A percentile compares a stretch with the other conserved stretches of the same genome.
phyloP scores from a whole-genome alignment of 1,284 basidiomycete species.

The Rhodotorula sp. region DNA sequence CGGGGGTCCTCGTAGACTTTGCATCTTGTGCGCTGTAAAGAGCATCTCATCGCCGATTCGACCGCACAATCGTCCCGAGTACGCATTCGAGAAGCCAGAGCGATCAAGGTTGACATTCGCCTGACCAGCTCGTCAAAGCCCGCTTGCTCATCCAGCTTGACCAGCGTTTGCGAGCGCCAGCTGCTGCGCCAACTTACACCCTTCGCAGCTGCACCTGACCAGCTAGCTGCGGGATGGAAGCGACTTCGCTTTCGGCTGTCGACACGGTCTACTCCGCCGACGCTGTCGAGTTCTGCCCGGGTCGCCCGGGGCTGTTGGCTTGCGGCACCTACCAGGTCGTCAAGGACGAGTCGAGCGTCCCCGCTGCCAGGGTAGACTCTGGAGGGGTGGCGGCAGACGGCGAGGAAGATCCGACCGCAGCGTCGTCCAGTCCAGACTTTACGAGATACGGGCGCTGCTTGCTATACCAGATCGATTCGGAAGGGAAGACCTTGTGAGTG shows the following conservation, averaged over 20 bases:
- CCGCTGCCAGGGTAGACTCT: no score
- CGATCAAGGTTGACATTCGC: no score
- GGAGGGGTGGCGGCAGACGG: conserved; percentile 46
- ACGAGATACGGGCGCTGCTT: conserved; percentile 65
- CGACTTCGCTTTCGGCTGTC: conserved; percentile 44
- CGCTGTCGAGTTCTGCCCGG: conserved; percentile 82
- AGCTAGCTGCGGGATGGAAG: not conserved
- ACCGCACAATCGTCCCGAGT: no score
- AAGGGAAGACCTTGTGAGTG: conserved; percentile 46
- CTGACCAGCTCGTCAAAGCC: no score
- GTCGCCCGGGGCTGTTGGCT: conserved; percentile 65
- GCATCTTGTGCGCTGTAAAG: not conserved
- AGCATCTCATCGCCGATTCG: no score
- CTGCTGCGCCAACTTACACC: no score
- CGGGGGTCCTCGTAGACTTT: not conserved
- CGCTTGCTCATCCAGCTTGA: not conserved
- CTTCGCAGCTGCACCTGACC: no score
- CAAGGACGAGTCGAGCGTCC: conserved; percentile 11
- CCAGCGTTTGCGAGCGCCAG: no score
- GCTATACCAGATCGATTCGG: conserved; percentile 58
- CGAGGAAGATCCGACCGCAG: conserved; percentile 30
- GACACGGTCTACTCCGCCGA: conserved; percentile 85
- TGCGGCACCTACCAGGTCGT: conserved; percentile 78
- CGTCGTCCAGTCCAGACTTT: conserved; percentile 49
- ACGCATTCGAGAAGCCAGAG: no score